Percentiles rank a stretch among this genome's conserved stretches.
Evolutionary conservation across 2,329 filamentous ascomycete genomes (phyloP).

Genomic region (Tolypocladium amazonense): DNA sequence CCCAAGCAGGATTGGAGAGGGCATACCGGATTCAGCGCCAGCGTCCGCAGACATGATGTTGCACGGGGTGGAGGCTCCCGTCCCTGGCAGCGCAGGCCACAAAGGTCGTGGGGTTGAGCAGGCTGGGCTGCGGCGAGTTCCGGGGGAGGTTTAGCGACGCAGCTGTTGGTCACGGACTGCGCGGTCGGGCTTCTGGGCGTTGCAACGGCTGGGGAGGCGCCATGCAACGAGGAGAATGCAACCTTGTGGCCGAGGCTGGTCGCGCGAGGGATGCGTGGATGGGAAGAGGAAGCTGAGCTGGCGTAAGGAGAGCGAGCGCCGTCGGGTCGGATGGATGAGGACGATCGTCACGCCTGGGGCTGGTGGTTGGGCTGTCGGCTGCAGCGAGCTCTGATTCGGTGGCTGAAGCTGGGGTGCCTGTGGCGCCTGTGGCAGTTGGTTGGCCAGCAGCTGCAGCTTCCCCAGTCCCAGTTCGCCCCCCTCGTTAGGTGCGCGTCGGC

Average conservation of each 20-base stretch:
- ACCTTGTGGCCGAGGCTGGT: neutral
- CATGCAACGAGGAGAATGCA: neutral
- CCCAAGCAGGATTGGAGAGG: neutral
- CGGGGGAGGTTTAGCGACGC: neutral
- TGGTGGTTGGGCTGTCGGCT: neutral
- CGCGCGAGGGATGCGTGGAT: neutral
- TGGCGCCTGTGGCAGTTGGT: neutral
- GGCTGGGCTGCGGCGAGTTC: neutral
- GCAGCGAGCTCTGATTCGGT: constrained; percentile 6
- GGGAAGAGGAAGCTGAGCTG: neutral
- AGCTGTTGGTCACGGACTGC: neutral
- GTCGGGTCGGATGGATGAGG: neutral
- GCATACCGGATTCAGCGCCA: constrained; percentile 12
- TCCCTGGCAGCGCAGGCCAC: neutral
- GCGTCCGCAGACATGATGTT: constrained; percentile 13
- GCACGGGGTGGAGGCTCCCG: neutral
- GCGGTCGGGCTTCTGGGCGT: neutral
- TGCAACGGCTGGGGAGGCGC: neutral
- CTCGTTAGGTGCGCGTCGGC: neutral
- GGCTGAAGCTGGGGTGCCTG: constrained; percentile 1
- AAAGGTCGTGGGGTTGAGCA: neutral
- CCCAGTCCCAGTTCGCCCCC: neutral
- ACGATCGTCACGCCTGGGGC: neutral
- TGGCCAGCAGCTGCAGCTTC: neutral
- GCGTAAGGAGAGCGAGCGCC: neutral